A percentile compares a stretch with the other conserved stretches of the same genome.
phyloP scores from a whole-genome alignment of 768 basidiomycete genomes.

The Termitomyces sp. region DNA sequence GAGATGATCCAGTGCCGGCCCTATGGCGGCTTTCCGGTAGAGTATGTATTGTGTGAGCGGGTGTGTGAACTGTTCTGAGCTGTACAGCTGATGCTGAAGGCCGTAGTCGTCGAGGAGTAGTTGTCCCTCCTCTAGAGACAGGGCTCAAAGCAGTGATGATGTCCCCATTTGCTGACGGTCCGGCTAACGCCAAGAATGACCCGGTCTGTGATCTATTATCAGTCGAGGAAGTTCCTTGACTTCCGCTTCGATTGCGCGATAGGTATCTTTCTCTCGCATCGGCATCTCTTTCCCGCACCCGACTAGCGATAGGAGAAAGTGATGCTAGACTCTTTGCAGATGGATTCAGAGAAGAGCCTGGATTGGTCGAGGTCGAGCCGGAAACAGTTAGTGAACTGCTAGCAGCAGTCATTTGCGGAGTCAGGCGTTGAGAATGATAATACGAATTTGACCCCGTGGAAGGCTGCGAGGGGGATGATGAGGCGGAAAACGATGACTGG shows the following conservation, averaged over 20 bases:
- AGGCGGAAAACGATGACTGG: constrained; percentile 51
- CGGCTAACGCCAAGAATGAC: constrained; percentile 41
- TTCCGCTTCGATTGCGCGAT: constrained; percentile 77
- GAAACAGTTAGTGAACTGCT: constrained; percentile 27
- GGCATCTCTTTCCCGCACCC: constrained; percentile 80
- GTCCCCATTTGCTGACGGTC: constrained; percentile 50
- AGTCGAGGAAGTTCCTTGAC: constrained; percentile 66
- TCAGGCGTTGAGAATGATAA: constrained; percentile 28
- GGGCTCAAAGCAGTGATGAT: constrained; percentile 45
- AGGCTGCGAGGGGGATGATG: constrained; percentile 61
- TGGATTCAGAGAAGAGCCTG: constrained; percentile 30
- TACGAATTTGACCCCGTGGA: constrained; percentile 40
- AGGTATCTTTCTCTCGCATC: constrained; percentile 87
- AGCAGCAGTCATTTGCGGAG: constrained; percentile 25
- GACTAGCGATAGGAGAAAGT: constrained; percentile 72
- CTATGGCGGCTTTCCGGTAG: constrained; percentile 51
- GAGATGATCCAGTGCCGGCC: constrained; percentile 63
- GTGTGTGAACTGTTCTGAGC: constrained; percentile 43
- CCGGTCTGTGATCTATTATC: constrained; percentile 65
- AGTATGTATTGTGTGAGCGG: constrained; percentile 23
- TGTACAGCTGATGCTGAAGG: constrained; percentile 80
- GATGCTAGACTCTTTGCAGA: constrained; percentile 36
- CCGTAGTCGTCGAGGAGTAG: constrained; percentile 58
- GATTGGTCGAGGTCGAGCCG: constrained; percentile 27
- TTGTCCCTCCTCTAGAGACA: constrained; percentile 43